Percentiles rank a stretch among this genome's conserved stretches.
phyloP scores from a whole-genome alignment of 257 asterid species.

The Forsythia suspensa region DNA sequence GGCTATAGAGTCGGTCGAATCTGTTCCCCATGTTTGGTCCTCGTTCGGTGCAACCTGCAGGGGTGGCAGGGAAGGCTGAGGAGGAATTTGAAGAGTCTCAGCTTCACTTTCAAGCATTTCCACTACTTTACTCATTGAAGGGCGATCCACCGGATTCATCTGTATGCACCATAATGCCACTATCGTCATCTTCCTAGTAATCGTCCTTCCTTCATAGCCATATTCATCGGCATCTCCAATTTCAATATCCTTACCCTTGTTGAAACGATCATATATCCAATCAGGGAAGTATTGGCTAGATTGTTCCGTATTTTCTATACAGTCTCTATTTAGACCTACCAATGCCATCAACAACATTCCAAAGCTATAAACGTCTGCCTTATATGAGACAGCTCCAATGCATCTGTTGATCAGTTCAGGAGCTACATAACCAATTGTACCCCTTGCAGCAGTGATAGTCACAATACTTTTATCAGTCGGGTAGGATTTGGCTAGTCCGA shows the following conservation, averaged over 20 bases:
- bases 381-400: constrained; percentile 22
- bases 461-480: constrained; percentile 7
- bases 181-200: constrained; percentile 16
- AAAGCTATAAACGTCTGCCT: constrained; percentile 32
- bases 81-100: constrained; percentile 28
- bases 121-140: constrained; percentile 31
- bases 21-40: constrained; percentile 3
- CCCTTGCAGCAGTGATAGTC: constrained; percentile 29
- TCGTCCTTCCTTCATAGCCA: not conserved
- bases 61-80: constrained; percentile 1
- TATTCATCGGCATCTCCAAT: not conserved
- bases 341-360: constrained; percentile 30
- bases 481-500: constrained; percentile 31
- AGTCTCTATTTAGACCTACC: constrained; percentile 19
- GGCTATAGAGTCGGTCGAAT: constrained; percentile 12
- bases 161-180: constrained; percentile 34
- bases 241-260: constrained; percentile 21
- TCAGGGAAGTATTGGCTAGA: constrained; percentile 28
- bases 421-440: constrained; percentile 36
- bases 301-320: not conserved
- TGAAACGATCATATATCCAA: constrained; percentile 27
- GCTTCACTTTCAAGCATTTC: constrained; percentile 40
- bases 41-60: not conserved
- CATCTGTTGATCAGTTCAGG: constrained; percentile 30
- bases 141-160: constrained; percentile 33